Percentiles rank a stretch among this genome's conserved stretches.
Evolutionary conservation across 2,329 filamentous ascomycete genomes (phyloP).

Genomic region (Venturia aucupariae): DNA sequence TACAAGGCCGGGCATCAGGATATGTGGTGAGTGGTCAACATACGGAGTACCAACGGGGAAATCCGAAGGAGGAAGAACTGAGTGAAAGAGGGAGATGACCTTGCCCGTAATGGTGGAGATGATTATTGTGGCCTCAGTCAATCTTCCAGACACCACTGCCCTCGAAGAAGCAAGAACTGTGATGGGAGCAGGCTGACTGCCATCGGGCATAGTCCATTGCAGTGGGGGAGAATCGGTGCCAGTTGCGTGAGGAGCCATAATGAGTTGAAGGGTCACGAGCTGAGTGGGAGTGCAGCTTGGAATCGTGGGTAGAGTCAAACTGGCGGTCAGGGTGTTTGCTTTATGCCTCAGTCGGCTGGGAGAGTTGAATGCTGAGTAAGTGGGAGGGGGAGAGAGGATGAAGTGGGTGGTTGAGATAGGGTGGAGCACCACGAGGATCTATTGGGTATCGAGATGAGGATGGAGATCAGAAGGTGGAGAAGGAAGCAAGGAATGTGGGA

Average conservation of each 20-base stretch:
- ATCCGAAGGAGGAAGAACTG: slow-evolving; percentile 61
- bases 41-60: slow-evolving; percentile 70
- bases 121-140: slow-evolving; percentile 76
- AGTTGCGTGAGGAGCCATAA: slow-evolving; percentile 18
- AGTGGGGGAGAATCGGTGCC: slow-evolving; percentile 12
- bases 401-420: background rate
- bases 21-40: slow-evolving; percentile 71
- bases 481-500: slow-evolving; percentile 4
- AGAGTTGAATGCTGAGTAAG: background rate
- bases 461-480: background rate
- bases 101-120: slow-evolving; percentile 73
- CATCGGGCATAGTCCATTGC: background rate
- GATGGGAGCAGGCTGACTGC: slow-evolving; percentile 35
- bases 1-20: slow-evolving; percentile 83
- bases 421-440: background rate
- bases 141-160: slow-evolving; percentile 65
- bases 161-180: slow-evolving; percentile 76
- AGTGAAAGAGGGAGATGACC: slow-evolving; percentile 66
- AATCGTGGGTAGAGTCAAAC: background rate
- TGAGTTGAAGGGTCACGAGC: background rate
- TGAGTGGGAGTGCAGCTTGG: background rate
- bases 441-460: background rate
- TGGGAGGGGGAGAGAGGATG: background rate
- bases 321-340: background rate
- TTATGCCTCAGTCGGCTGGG: background rate